A percentile compares a stretch with the other conserved stretches of the same genome.
Evolutionary conservation across 345 rosid species (phyloP).

Genomic region (Hypericum androsaemum): DNA sequence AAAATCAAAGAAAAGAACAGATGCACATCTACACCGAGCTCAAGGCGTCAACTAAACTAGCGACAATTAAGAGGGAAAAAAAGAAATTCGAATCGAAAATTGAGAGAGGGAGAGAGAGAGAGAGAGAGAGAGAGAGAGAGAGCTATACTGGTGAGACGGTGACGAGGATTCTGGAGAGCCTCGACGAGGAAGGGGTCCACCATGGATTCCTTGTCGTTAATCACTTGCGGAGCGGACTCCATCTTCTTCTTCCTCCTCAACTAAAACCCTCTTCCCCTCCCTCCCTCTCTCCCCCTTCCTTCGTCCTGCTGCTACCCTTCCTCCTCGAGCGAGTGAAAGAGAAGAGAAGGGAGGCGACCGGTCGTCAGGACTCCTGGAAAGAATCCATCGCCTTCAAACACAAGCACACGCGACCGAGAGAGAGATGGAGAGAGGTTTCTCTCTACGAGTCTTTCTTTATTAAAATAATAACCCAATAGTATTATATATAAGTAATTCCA

Average conservation of each 20-base stretch:
- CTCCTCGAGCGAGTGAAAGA: conserved; percentile 13
- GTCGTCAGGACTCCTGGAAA: conserved; percentile 8
- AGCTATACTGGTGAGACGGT: conserved; percentile 77
- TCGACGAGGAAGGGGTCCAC: conserved; percentile 93
- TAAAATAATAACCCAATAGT: too few relatives aligned
- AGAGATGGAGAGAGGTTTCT: too few relatives aligned
- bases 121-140: too few relatives aligned
- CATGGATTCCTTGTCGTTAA: conserved; percentile 47
- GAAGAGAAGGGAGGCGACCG: conserved; percentile 9
- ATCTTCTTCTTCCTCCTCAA: not conserved
- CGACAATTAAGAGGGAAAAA: not conserved
- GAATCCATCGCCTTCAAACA: not conserved
- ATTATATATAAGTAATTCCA: too few relatives aligned
- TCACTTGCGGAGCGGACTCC: not conserved
- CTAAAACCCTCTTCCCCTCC: not conserved
- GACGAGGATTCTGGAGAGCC: conserved; percentile 92
- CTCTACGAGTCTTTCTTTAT: too few relatives aligned
- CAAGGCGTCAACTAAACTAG: not conserved
- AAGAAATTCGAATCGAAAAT: not conserved
- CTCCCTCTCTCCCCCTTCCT: not conserved
- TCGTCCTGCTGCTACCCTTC: conserved; percentile 5
- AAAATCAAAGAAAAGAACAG: not conserved
- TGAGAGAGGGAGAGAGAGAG: too few relatives aligned
- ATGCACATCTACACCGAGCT: not conserved
- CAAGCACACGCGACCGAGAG: too few relatives aligned